Conservation (phyloP, 495 filamentous ascomycete genomes). For the Baudoinia panamericana region DNA sequence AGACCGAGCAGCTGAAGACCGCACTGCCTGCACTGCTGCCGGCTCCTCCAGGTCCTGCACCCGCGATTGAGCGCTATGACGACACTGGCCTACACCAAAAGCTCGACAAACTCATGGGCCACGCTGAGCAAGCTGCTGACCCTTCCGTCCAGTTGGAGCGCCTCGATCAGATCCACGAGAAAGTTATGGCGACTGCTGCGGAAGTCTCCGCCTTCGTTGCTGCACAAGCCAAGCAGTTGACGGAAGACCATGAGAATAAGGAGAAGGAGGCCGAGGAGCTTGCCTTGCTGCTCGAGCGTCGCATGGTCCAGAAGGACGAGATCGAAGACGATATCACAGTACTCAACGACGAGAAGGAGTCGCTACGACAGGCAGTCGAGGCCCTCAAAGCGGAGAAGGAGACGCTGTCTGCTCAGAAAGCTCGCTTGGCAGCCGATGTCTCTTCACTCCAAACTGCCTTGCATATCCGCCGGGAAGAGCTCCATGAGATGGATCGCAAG, state of each 20-base stretch:
- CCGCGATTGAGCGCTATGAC: conserved; percentile 43
- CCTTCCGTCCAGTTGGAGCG: conserved; percentile 53
- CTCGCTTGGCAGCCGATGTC: conserved; percentile 65
- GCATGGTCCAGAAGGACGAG: conserved; percentile 62
- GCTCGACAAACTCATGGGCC: conserved; percentile 66
- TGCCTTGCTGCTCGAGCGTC: conserved; percentile 64
- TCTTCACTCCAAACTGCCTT: conserved; percentile 81
- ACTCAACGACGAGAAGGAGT: conserved; percentile 49
- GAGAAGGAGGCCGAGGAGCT: conserved; percentile 73
- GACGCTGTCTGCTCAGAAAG: conserved; percentile 56
- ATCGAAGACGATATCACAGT: conserved; percentile 57
- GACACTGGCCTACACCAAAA: conserved; percentile 65
- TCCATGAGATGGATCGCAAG: conserved; percentile 73
- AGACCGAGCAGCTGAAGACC: conserved; percentile 42
- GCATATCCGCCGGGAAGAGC: conserved; percentile 75
- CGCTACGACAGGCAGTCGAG: conserved; percentile 25
- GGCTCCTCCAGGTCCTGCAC: conserved; percentile 32
- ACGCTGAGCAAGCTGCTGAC: conserved; percentile 38
- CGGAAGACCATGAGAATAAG: conserved; percentile 64
- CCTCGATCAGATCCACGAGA: conserved; percentile 76
- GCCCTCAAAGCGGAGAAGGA: conserved; percentile 35
- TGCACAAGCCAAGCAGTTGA: conserved; percentile 62
- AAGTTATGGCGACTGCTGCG: conserved; percentile 73
- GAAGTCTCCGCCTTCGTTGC: conserved; percentile 78
- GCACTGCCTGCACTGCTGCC: conserved; percentile 38